Base-by-base conservation (phyloP, 441 rosid species). In the Erodium moschatum region DNA sequence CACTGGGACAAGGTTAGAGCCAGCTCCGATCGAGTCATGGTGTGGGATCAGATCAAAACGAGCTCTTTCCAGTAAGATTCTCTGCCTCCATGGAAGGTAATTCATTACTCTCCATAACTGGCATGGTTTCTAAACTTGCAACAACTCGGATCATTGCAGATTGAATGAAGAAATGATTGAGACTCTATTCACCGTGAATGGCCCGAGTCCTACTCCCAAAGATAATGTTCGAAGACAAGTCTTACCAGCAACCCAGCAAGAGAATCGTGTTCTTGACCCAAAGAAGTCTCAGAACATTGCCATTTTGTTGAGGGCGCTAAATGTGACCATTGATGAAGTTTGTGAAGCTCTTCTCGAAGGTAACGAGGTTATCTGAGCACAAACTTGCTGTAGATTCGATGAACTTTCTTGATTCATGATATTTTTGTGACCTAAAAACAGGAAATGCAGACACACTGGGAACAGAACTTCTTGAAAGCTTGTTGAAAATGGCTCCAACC, bases 1-100 rank as follows among this genome's bases (percentile, higher is more conserved):
- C 98, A 93, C 66, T 93, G 98, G 98, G 98, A 93, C 85, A 93
- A 93, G 82, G 98, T 93, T 64, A 79, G 92, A 44, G 98, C 98
- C 20, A 86, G 92, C 76, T 93, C 98, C 12, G 97, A 89, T 72
- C 80, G 97, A 77, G 98, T 95, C 74, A 93, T 97, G 8, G 98
- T 93, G 77, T 93, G 98, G 98, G 98, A 93, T 83, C 97, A 90
- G 79, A 82, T 93, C 52, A 86, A 84, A 76, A 85, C 97, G 44
- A 89, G 93, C 79, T 93, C 98, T 35, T 93, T 93, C 81, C 98
- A 85, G 98, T 93, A 77, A 78, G 96, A 62, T 48, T 38, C 10
- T 38, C 44, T 9, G 8, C 11, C 1, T 38, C 44, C 44, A 38
- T 40, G 46, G 6, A 29, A 29, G 31, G 31, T 29, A 29, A 29